Evolutionary conservation across 202 grass and related monocot species (phyloP), one percentile per base, ranked within the genome.

Genomic region (Saccharum hybrid): DNA sequence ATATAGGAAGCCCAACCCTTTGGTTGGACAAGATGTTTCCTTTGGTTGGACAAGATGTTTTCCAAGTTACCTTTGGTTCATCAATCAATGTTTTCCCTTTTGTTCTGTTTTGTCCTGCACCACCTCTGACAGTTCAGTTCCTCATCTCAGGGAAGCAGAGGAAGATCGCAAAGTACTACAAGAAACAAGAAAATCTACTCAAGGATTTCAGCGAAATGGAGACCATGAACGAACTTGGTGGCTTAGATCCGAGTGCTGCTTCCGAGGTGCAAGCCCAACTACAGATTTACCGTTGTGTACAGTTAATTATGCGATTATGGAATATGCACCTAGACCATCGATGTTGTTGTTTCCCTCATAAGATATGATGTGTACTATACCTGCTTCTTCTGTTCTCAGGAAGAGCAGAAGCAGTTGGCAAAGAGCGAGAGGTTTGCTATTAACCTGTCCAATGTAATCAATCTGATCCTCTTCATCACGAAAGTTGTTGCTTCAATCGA

Each of bases 121-220:
- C 16, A 15, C 56, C 19, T 54, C 18, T 82, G 22, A 74, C 39
- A 23, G 23, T 28, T 45, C 22, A 71, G 78, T 31, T 46, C 12
- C 14, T 67, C 10, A 75, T 85, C 28, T 63, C 79, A 98, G 96
- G 91, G 5, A 96, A 94, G 67, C 89, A 98, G 38, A 77, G 85
- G 3, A 98, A 96, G 78, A 87, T 98, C 12, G 91, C 96, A 18
- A 96, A 94, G 74, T 98, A 93, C 85, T 98, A 98, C 76, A 85
- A 89, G 86, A 92, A 96, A 65, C 96, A 98, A 80, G 92, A 93
- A 33, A 90, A 67, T 34, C 87, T 98, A 6, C 81, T 98, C 0
- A 86, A 96, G 82, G 93, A 89, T 73, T 96, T 96, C 89, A 96
- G 71, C 6, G 89, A 98, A 74, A 96, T 98, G 89, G 93, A 98